These are phyloP conservation scores for Metarhizium rileyi DNA, from an alignment of 2,329 filamentous ascomycete species.

Conservation along the genomic window DNA sequence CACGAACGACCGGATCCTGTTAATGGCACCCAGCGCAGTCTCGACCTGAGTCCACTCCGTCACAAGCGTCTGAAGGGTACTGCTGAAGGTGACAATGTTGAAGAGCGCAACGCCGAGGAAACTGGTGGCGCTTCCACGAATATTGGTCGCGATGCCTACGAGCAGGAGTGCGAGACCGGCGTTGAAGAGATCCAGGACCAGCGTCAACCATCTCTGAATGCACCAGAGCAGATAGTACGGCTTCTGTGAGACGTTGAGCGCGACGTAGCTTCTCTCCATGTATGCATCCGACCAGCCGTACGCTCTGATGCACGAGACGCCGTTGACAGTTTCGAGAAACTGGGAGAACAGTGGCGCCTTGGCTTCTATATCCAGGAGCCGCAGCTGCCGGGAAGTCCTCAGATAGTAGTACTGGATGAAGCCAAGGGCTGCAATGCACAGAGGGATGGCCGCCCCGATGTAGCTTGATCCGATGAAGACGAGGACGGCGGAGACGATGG, in stretches of 20 bases:
- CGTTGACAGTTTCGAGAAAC: slow-evolving; percentile 7
- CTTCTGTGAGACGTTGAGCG: slow-evolving; percentile 1
- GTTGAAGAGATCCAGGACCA: slow-evolving; percentile 37
- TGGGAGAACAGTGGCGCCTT: slow-evolving; percentile 8
- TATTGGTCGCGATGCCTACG: slow-evolving; percentile 30
- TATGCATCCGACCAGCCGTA: slow-evolving; percentile 8
- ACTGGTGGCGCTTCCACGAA: slow-evolving; percentile 19
- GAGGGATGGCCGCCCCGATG: slow-evolving; percentile 4
- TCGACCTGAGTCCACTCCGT: slow-evolving; percentile 22
- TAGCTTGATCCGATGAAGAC: neutral
- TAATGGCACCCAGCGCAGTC: slow-evolving; percentile 17
- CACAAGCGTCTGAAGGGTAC: slow-evolving; percentile 20
- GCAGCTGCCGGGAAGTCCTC: slow-evolving; percentile 7
- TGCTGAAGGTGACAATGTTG: slow-evolving; percentile 20
- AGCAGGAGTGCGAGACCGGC: slow-evolving; percentile 35
- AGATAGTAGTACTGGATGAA: slow-evolving; percentile 15
- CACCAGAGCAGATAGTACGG: slow-evolving; percentile 32
- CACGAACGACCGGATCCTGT: slow-evolving; percentile 18
- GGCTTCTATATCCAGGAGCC: slow-evolving; percentile 8
- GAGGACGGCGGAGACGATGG: neutral
- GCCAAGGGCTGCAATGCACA: slow-evolving; percentile 2
- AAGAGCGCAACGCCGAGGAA: slow-evolving; percentile 19
- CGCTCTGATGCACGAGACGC: slow-evolving; percentile 7
- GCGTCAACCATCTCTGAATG: slow-evolving; percentile 40
- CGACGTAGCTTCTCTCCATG: neutral